Evolutionary conservation across 2,329 filamentous ascomycete species (phyloP), one percentile per base, ranked within the genome.

Genomic region (Nigrospora osmanthi): DNA sequence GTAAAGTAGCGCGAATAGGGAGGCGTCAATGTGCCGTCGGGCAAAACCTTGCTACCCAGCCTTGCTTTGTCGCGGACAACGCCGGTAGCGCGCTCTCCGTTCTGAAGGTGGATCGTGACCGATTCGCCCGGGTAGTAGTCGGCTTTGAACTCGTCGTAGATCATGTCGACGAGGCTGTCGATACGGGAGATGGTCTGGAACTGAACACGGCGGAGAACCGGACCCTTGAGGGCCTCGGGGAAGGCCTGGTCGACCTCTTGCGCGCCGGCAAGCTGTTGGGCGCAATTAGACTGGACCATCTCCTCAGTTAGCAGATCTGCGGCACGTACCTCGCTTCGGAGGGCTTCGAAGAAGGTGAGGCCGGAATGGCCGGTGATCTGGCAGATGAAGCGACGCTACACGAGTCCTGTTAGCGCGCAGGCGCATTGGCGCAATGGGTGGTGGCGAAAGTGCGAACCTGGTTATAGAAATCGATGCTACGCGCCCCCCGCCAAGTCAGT

Each of bases 321-420:
- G 23, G 23, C 23, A 28, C 23, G 10, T 76, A 94, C 89, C 80
- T 96, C 89, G 68, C 89, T 95, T 65, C 87, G 82, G 30, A 91
- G 77, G 23, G 93, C 93, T 54, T 95, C 89, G 59, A 96, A 96
- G 65, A 94, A 98, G 4, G 81, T 91, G 53, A 96, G 73, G 43
- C 85, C 85, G 30, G 89, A 94, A 63, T 95, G 91, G 44, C 93
- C 93, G 12, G 89, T 95, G 53, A 97, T 94, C 62, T 95, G 87
- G 66, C 94, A 95, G 49, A 94, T 95, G 65, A 97, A 98, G 45
- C 85, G 82, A 59, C 83, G 87, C 83, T 91, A 55, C 37, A 40
- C 30, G 14, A 28, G 10, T n/a, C 11, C 11, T 34, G 31, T 41
- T 33, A 41, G 39, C 23, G 23, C 23, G 5, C 23, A 28, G 9